phyloP scores from a whole-genome alignment of 129 eudicot species.

The Smallanthus sonchifolius region DNA sequence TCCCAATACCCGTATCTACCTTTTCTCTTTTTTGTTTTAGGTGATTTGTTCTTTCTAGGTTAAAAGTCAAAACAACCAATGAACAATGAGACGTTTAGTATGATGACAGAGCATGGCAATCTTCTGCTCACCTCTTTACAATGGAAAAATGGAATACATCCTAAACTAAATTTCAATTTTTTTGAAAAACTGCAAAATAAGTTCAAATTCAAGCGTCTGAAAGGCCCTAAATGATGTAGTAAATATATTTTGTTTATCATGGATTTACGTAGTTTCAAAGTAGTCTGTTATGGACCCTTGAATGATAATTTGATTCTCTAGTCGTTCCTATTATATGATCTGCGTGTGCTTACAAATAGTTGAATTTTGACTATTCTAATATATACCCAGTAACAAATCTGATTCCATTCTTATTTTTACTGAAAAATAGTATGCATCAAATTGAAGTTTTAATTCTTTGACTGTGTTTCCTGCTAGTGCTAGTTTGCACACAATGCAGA shows the following conservation, averaged over 20 bases:
- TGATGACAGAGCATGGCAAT: not conserved
- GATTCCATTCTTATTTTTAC: not conserved
- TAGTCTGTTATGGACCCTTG: not conserved
- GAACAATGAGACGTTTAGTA: not conserved
- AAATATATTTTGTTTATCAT: not conserved
- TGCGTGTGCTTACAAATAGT: not conserved
- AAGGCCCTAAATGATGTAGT: not conserved
- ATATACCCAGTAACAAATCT: not conserved
- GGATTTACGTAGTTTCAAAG: not conserved
- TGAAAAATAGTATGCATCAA: not conserved
- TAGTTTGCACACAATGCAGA: conserved; percentile 4
- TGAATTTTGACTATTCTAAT: not conserved
- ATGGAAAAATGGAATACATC: conserved; percentile 1
- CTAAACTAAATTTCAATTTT: not conserved
- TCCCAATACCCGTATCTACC: not conserved
- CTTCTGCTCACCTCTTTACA: conserved; percentile 1
- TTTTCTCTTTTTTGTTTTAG: not conserved
- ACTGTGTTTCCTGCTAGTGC: not conserved
- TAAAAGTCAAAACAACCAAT: not conserved
- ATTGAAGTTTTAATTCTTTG: not conserved
- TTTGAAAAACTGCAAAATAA: not conserved
- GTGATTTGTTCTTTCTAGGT: not conserved
- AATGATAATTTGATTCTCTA: not conserved
- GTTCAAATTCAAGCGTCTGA: not conserved
- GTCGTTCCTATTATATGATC: not conserved